Evolutionary conservation across 1,284 basidiomycete genomes (phyloP), one percentile per base, ranked within the genome.

Genomic region (Gastroboletus turbinatus): DNA sequence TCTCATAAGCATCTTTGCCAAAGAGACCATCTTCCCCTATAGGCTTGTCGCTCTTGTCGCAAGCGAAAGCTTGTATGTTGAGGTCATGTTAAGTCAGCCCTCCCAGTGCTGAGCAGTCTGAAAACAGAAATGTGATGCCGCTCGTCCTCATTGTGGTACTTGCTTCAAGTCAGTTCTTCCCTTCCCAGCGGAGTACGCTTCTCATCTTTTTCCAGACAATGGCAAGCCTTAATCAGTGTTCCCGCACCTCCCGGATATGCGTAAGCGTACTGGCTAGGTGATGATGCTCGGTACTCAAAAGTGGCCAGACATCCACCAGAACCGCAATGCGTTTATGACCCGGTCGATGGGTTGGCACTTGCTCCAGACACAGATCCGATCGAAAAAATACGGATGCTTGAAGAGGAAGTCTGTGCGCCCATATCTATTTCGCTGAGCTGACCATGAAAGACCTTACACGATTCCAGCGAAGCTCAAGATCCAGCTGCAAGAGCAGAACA

Each of bases 281-380:
- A 36, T 43, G 19, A 32, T 38, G 9, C 35, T 27, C n/a, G 27
- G 16, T 53, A 27, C 56, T 70, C 49, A 67, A 30, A 50, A 21
- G 33, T 39, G 43, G 52, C 46, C 44, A 92, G 90, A 32, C 89
- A 92, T 72, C 90, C 90, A 16, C 76, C 80, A 14, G 88, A 91
- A 69, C 90, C 90, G 4, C 85, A 87, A 66, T 92, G 90, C 65
- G 82, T 82, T 9, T 92, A 92, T 67, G 90, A 92, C 71, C 90
- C 90, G 2, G 84, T 91, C 17, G 90, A 92, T 67, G 90, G 90
- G 17, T 72, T 92, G 39, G 78, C 82, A 14, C 80, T 91, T 36
- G 83, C 87, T 25, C 82, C 88, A 51, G 87, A 90, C 56, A 82
- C 82, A 19, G 87, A 92, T 70, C 88, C 89, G 17, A 63, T 82